Evolutionary conservation across 306 rosid genomes (phyloP).

Genomic region (Dicorynia guianensis): DNA sequence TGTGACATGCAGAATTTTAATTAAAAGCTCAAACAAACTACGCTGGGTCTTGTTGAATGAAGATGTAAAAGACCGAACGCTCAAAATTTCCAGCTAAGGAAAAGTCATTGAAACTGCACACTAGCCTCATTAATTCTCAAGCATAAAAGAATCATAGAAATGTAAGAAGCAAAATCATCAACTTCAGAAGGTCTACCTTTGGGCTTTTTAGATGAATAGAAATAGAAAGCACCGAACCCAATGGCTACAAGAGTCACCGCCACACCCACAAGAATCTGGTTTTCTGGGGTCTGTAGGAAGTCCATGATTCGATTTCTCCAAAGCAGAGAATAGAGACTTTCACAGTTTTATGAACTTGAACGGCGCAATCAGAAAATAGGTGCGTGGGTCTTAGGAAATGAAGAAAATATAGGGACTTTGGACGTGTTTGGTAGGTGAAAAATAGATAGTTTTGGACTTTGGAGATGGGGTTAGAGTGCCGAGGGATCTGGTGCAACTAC

Average conservation of each 20-base stretch:
- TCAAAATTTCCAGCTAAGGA: background rate
- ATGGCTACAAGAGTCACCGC: conserved; percentile 64
- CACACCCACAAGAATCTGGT: conserved; percentile 64
- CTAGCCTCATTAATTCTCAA: background rate
- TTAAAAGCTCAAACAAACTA: conserved; percentile 1
- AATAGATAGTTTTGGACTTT: background rate
- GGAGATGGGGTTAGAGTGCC: background rate
- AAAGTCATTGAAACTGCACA: background rate
- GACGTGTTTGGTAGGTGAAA: conserved; percentile 38
- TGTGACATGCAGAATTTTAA: background rate
- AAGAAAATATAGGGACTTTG: background rate
- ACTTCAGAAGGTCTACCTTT: conserved; percentile 54
- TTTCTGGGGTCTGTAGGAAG: conserved; percentile 56
- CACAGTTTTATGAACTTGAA: background rate
- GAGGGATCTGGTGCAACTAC: conserved; percentile 43
- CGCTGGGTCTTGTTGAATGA: background rate
- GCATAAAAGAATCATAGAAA: conserved; percentile 20
- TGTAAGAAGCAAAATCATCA: background rate
- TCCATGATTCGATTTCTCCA: conserved; percentile 55
- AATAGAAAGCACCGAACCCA: conserved; percentile 62
- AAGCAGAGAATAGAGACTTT: background rate
- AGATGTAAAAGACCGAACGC: conserved; percentile 18
- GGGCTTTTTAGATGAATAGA: conserved; percentile 67
- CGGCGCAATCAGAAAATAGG: background rate
- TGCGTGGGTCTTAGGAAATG: background rate